A percentile compares a stretch with the other conserved stretches of the same genome.
Conservation (phyloP, 2,329 filamentous ascomycete genomes). For the Metarhizium album region DNA sequence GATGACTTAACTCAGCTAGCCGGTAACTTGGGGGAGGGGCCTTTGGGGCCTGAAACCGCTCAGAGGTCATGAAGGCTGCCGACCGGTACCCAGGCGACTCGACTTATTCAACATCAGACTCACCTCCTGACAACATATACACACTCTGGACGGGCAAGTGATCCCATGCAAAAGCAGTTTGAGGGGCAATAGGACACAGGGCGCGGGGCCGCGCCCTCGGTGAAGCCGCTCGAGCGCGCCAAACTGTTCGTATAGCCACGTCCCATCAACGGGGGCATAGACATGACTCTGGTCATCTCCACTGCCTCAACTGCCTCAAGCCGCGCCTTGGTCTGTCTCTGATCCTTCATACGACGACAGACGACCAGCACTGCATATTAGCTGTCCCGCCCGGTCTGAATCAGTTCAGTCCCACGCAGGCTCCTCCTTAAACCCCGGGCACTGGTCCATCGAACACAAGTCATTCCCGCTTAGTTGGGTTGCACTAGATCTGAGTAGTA, state of each 20-base stretch:
- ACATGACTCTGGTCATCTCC: background rate
- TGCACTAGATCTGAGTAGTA: background rate
- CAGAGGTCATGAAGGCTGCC: too few species aligned
- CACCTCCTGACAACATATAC: background rate
- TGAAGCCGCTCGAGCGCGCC: conserved; percentile 13
- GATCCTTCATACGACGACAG: background rate
- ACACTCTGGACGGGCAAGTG: background rate
- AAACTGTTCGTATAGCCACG: conserved; percentile 2
- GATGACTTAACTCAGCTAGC: background rate
- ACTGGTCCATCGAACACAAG: background rate
- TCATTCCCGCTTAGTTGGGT: background rate
- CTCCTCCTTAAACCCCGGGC: background rate
- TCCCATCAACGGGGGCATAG: background rate
- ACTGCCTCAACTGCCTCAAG: background rate
- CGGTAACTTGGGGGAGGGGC: too few species aligned
- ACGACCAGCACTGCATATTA: background rate
- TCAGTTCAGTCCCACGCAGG: background rate
- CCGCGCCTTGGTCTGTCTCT: background rate
- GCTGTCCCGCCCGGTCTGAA: background rate
- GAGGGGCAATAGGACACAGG: conserved; percentile 11
- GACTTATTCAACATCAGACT: too few species aligned
- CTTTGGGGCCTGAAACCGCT: background rate
- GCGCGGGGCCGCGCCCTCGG: conserved; percentile 20
- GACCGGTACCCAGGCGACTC: too few species aligned
- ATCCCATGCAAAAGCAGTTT: background rate